Conservation (phyloP, 306 rosid species). For the Bauhinia variegata region DNA sequence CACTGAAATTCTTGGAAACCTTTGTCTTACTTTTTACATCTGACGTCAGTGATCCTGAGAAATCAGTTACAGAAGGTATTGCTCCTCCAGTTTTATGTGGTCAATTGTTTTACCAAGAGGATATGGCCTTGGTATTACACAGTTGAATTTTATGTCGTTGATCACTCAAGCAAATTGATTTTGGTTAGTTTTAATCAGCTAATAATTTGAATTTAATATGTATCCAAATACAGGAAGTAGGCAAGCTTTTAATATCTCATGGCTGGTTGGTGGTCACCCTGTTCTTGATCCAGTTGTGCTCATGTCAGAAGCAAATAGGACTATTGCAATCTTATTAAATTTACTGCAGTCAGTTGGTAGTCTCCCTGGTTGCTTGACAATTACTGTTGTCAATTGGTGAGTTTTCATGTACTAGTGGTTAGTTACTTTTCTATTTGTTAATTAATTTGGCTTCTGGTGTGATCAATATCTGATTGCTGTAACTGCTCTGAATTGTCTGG, state of each 20-base stretch:
- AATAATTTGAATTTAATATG: slow-evolving; percentile 36
- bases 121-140: slow-evolving; percentile 21
- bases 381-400: slow-evolving; percentile 88
- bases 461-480: slow-evolving; percentile 25
- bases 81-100: slow-evolving; percentile 31
- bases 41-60: slow-evolving; percentile 60
- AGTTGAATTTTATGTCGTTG: slow-evolving; percentile 8
- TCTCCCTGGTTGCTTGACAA: slow-evolving; percentile 78
- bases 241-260: slow-evolving; percentile 69
- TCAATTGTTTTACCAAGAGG: slow-evolving; percentile 13
- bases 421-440: slow-evolving; percentile 23
- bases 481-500: slow-evolving; percentile 16
- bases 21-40: slow-evolving; percentile 75
- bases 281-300: slow-evolving; percentile 73
- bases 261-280: slow-evolving; percentile 83
- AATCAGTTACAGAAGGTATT: slow-evolving; percentile 71
- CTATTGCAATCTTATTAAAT: slow-evolving; percentile 73
- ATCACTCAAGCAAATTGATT: slow-evolving; percentile 6
- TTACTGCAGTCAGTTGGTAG: slow-evolving; percentile 67
- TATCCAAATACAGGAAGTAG: slow-evolving; percentile 51
- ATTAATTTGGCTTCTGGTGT: slow-evolving; percentile 16
- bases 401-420: slow-evolving; percentile 40
- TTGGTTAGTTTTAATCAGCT: slow-evolving; percentile 28
- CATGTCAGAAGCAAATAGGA: slow-evolving; percentile 80
- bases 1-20: slow-evolving; percentile 90